Evolutionary conservation across 2,329 filamentous ascomycete species (phyloP), one percentile per base, ranked within the genome.

Genomic region (Sphaerulina musiva): DNA sequence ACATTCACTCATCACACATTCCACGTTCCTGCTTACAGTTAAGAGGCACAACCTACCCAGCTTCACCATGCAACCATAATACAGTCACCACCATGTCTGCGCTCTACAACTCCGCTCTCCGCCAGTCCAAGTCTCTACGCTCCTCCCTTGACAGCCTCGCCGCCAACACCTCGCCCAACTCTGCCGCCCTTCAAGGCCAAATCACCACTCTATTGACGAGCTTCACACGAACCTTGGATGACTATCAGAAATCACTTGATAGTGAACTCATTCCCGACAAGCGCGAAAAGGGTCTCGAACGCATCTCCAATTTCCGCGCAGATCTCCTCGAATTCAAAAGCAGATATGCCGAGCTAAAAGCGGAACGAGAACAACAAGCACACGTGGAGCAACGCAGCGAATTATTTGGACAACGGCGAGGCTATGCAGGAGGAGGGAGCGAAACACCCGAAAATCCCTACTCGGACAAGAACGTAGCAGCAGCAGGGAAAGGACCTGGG

Each of bases 191-290:
- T 67, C 78, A 71, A 62, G 85, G 86, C 67, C 86, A 89, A 71
- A 82, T 89, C 60, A 85, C 86, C n/a, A 85, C 84, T 17, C 87
- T 87, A 11, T 75, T 95, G 31, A 84, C 87, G 42, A 83, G 90
- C 56, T 90, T 98, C 71, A 82, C 87, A 45, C 89, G 93, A 57
- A 95, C 89, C 0, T 80, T 98, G 60, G 91, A 96, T 74, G 91
- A 96, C 69, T 98, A 98, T 76, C 83, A 86, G 66, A 80, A 81
- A 52, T 82, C 95, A 31, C 86, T 91, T 1, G 87, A 88, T 61
- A 87, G 92, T 65, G 93, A 98, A 72, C 82, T 95, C 32, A 91
- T 95, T 53, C 81, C 87, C 4, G 86, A 88, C 56, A 98, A 97
- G 73, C 88, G 95, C 64, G 86, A 93, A 56, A 95, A 97, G 68